These are phyloP conservation scores for Lagenaria siceraria DNA, from an alignment of 306 rosid genomes.

Conservation along the genomic window DNA sequence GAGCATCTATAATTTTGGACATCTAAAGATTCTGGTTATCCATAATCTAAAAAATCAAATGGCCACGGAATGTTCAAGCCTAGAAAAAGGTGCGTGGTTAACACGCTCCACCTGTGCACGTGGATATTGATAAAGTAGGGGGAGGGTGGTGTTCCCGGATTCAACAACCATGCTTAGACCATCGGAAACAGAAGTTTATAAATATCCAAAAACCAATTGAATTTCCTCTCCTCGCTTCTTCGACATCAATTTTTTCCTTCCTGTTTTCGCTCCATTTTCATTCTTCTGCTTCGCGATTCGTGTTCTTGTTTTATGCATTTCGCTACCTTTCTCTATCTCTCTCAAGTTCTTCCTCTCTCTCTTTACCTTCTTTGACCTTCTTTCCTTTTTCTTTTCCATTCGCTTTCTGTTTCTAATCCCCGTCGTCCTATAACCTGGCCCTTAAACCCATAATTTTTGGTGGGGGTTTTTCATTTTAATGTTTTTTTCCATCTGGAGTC, in stretches of 20 bases:
- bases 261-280: background rate
- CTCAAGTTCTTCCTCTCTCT: background rate
- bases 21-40: too few species aligned
- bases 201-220: background rate
- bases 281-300: slow-evolving; percentile 4
- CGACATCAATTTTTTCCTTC: background rate
- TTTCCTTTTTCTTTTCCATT: slow-evolving; percentile 2
- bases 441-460: background rate
- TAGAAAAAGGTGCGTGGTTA: background rate
- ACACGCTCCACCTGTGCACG: background rate
- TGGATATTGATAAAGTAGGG: background rate
- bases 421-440: background rate
- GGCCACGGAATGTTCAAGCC: too few species aligned
- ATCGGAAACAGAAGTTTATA: background rate
- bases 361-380: slow-evolving; percentile 15
- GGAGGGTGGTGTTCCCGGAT: slow-evolving; percentile 1
- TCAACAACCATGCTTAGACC: slow-evolving; percentile 11
- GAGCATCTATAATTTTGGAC: too few species aligned
- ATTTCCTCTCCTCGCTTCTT: slow-evolving; percentile 2
- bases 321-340: background rate
- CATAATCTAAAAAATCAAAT: too few species aligned
- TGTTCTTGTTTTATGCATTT: background rate
- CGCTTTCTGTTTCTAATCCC: background rate
- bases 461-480: background rate
- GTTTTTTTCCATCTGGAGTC: background rate